Base-by-base conservation (phyloP, 2,329 filamentous ascomycete species). In the Fonsecaea erecta region DNA sequence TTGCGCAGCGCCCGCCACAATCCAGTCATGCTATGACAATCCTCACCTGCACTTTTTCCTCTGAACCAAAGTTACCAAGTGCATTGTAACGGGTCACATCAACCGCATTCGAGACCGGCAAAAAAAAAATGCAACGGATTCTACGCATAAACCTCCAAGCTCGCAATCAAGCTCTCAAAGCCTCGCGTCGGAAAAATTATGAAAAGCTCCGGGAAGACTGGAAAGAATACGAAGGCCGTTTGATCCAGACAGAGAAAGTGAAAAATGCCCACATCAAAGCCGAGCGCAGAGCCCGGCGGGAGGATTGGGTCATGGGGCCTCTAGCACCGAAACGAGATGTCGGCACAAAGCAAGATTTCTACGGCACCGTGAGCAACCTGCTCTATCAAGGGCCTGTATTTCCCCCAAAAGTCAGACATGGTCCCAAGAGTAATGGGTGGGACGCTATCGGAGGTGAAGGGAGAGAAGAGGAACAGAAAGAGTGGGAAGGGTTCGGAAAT, bases 221-320 rank as follows among this genome's bases (percentile, higher is more conserved):
- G 73, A 76, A 77, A 66, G 75, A 73, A 40, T 66, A 65, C 28
- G 73, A 78, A 37, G 68, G 77, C 71, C 64, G 75, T 63, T 55
- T 68, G 51, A 59, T 74, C 71, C 65, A 76, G 67, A 65, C 68
- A 69, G 63, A 63, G 52, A 64, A 64, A 28, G 32, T 40, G 9
- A 64, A 55, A 71, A 59, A 65, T 78, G 69, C 70, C 70, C 72
- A 78, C 64, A 72, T 84, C 66, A 78, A 79, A 68, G 73, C 75
- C 16, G 86, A 86, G 51, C 84, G 86, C 61, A 75, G 80, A 69
- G 82, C 84, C 56, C 85, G 90, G 60, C 85, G 84, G 66, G 90
- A 96, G 75, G 89, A 94, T 76, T 96, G 90, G 87, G 81, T 89
- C 68, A 78, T 92, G 70, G 94, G 93, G 0, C 85, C 90, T 8